phyloP scores from a whole-genome alignment of 345 rosid species.

The Euphorbia peplus region DNA sequence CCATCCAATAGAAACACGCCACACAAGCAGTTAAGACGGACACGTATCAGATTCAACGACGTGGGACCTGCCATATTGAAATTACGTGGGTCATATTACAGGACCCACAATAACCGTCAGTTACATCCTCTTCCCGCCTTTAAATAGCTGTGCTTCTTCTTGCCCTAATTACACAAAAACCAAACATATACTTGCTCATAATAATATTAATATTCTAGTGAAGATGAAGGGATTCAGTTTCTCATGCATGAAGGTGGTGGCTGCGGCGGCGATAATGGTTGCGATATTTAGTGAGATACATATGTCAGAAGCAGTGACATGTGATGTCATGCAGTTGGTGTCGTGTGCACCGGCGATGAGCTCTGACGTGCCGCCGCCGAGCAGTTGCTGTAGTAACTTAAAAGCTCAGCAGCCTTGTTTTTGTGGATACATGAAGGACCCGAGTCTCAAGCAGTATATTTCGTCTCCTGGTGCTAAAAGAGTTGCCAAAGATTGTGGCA shows the following conservation, averaged over 20 bases:
- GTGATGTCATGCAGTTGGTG: background rate
- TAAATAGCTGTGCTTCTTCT: background rate
- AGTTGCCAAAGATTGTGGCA: background rate
- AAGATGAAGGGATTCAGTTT: background rate
- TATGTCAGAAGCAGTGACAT: background rate
- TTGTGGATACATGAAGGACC: background rate
- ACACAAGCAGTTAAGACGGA: background rate
- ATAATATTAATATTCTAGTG: no score
- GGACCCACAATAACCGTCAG: no score
- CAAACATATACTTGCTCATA: no score
- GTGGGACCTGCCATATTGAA: background rate
- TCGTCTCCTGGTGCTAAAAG: background rate
- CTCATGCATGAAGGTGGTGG: no score
- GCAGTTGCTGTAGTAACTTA: background rate
- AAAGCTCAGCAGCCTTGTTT: background rate
- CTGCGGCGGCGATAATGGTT: background rate
- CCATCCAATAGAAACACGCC: background rate
- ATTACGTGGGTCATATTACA: no score
- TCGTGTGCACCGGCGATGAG: background rate
- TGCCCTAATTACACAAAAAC: background rate
- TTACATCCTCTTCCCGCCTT: background rate
- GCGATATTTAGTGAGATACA: background rate
- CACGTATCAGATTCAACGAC: background rate
- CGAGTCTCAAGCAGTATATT: background rate
- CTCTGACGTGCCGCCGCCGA: background rate